Percentiles rank a stretch among this genome's conserved stretches.
phyloP scores from a whole-genome alignment of 305 asterid genomes.

The Fraxinus sp. region DNA sequence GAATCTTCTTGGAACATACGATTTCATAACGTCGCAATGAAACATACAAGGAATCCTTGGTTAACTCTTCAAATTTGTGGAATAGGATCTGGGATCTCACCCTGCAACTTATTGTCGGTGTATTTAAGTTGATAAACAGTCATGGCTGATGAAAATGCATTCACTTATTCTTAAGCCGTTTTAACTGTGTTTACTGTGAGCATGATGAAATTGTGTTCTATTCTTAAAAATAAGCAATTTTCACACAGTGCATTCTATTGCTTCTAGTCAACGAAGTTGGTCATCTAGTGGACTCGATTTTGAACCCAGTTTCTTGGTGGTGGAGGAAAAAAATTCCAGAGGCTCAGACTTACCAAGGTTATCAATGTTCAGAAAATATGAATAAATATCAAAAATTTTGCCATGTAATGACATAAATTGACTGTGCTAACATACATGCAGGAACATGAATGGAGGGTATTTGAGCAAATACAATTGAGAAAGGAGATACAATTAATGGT shows the following conservation, averaged over 20 bases:
- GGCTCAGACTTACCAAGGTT: not conserved
- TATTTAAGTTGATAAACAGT: not conserved
- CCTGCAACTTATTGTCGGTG: not conserved
- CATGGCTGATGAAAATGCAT: not conserved
- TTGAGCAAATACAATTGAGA: constrained; percentile 63
- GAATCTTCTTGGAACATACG: constrained; percentile 18
- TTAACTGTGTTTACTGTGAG: not conserved
- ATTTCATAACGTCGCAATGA: not conserved
- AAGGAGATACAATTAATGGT: constrained; percentile 58
- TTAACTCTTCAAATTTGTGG: not conserved
- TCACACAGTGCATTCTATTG: not conserved
- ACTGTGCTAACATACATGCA: constrained; percentile 46
- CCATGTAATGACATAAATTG: not conserved
- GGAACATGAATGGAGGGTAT: constrained; percentile 53
- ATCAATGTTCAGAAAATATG: not conserved
- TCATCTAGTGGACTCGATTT: not conserved
- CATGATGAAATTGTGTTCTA: not conserved
- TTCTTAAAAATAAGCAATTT: not conserved
- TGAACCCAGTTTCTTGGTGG: not conserved
- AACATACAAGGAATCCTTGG: not conserved
- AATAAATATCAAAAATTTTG: not conserved
- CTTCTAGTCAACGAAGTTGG: not conserved
- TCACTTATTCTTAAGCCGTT: not conserved
- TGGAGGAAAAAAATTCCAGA: not conserved
- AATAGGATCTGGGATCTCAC: not conserved